These are phyloP conservation scores for Quercus gilva DNA, from an alignment of 306 rosid genomes.

Conservation along the genomic window DNA sequence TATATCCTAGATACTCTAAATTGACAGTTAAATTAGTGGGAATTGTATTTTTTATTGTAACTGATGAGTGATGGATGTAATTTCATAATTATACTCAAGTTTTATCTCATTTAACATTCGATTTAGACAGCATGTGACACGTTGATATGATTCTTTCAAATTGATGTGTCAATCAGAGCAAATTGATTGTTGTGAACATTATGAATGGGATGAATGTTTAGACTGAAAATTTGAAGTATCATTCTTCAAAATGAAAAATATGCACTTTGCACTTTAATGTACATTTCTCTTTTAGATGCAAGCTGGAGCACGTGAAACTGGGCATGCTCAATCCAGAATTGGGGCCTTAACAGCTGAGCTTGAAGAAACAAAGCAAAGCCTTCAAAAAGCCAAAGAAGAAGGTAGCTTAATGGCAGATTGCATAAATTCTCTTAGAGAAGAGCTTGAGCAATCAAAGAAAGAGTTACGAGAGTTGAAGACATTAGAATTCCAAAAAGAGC, in stretches of 20 bases:
- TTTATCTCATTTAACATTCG: too few species aligned
- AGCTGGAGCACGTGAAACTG: constrained; percentile 38
- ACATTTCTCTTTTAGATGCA: constrained; percentile 31
- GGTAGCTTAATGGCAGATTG: constrained; percentile 37
- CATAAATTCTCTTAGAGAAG: constrained; percentile 57
- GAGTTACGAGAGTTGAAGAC: constrained; percentile 59
- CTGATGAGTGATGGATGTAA: too few species aligned
- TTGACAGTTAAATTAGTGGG: too few species aligned
- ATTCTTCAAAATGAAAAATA: background rate
- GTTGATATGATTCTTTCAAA: too few species aligned
- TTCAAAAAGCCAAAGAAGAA: constrained; percentile 70
- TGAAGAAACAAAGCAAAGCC: constrained; percentile 55
- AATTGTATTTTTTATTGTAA: too few species aligned
- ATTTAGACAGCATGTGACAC: too few species aligned
- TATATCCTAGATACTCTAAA: too few species aligned
- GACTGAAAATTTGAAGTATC: background rate
- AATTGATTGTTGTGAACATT: too few species aligned
- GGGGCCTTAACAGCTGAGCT: constrained; percentile 53
- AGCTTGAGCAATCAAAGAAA: constrained; percentile 60
- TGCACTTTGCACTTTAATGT: background rate
- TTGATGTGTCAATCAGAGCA: too few species aligned
- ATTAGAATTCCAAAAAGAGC: constrained; percentile 36
- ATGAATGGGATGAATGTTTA: too few species aligned
- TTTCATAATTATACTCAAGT: too few species aligned
- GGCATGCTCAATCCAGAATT: constrained; percentile 29